Base-by-base conservation (phyloP, 2,329 filamentous ascomycete species). In the Zasmidium cellare region DNA sequence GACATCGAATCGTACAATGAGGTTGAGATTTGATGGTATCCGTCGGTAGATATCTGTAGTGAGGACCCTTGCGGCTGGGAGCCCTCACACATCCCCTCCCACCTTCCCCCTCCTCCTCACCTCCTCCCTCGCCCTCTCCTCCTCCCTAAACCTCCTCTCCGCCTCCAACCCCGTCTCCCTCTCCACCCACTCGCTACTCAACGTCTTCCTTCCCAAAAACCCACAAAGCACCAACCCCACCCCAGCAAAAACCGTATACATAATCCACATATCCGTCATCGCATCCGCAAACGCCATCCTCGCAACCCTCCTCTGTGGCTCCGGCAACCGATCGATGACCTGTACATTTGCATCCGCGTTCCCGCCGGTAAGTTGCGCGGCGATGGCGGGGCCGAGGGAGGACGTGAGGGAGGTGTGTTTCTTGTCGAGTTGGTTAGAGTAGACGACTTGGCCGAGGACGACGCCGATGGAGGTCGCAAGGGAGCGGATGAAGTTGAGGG, bases 371-470 rank as follows among this genome's bases (percentile, higher is more conserved):
- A 90, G 79, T 20, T 77, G 65, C 3, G 71, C 63, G 0, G 84
- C 84, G 0, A 80, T 74, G 2, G 68, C 0, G 75, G n/a, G 74
- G 0, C 82, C 82, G 0, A 89, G 77, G 5, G 80, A 71, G 31
- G 73, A 65, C 22, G 75, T 72, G 31, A 89, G 78, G 5, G 67
- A 66, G 3, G 74, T 69, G 31, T 80, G 77, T 63, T 84, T 81
- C 45, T 76, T 77, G 62, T 84, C 75, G 85, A 90, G 88, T 58
- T 81, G 76, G 68, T 91, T 91, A 74, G 90, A 85, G 75, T 92
- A 91, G 31, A 92, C 80, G 44, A 90, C 87, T 11, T 87, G 85
- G 16, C 89, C 89, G 25, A 91, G 77, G 1, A 90, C 87, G 52
- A 90, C 81, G 0, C 85, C 85, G 24, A 87, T 81, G 1, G 86